Percentiles rank a stretch among this genome's conserved stretches.
phyloP scores from a whole-genome alignment of 257 asterid genomes.

The Solanum chilense region DNA sequence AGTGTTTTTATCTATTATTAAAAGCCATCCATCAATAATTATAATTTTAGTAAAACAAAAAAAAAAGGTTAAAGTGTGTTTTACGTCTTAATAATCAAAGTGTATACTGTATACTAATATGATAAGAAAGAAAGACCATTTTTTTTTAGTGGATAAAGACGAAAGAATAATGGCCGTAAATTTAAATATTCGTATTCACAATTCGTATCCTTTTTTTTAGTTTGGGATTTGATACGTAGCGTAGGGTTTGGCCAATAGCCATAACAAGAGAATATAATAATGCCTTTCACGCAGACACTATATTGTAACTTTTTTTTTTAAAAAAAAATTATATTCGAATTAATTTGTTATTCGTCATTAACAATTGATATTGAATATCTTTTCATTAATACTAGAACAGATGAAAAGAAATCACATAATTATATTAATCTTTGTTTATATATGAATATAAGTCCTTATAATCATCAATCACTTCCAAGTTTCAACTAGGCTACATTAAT shows the following conservation, averaged over 20 bases:
- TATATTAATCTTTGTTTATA: too few species aligned
- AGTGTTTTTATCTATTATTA: neutral
- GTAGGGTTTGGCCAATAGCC: constrained; percentile 15
- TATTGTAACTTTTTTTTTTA: too few species aligned
- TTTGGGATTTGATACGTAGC: neutral
- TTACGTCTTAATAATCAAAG: neutral
- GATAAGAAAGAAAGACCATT: neutral
- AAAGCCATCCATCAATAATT: neutral
- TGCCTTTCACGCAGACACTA: neutral
- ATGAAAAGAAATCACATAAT: too few species aligned
- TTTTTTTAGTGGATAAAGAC: neutral
- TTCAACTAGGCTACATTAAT: too few species aligned
- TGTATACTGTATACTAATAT: neutral
- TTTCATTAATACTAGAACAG: accelerated
- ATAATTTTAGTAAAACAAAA: neutral
- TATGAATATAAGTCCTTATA: neutral
- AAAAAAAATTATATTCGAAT: too few species aligned
- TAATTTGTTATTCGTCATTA: neutral
- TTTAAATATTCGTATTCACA: neutral
- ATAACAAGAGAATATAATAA: neutral
- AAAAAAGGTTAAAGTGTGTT: neutral
- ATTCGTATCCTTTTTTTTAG: neutral
- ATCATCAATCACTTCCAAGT: neutral
- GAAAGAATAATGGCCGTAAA: constrained; percentile 1
- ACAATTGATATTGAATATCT: too few species aligned